phyloP scores from a whole-genome alignment of 805 yeast species.

The Candida easanensis region DNA sequence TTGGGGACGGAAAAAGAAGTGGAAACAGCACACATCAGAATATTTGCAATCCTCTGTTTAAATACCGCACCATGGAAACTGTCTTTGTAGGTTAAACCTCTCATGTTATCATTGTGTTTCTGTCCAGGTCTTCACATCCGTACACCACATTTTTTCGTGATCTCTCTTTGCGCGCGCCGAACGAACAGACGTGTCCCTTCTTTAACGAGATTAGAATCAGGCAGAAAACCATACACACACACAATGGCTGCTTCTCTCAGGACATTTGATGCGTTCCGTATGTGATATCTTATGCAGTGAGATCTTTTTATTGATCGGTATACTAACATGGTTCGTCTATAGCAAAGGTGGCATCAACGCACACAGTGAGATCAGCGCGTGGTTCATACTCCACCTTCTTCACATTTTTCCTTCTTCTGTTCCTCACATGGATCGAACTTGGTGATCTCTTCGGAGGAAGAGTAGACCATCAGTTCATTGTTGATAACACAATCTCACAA shows the following conservation, averaged over 20 bases:
- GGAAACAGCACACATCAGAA: background rate
- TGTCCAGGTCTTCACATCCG: background rate
- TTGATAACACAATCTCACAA: constrained; percentile 58
- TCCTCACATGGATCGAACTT: constrained; percentile 78
- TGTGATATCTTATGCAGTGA: background rate
- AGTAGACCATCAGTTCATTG: constrained; percentile 72
- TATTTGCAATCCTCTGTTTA: background rate
- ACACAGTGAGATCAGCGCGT: constrained; percentile 67
- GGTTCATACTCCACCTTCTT: constrained; percentile 75
- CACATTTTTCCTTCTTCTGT: constrained; percentile 57
- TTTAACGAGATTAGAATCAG: background rate
- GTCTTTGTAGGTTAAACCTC: background rate
- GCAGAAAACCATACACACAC: background rate
- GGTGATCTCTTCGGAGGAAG: constrained; percentile 85
- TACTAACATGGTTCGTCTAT: constrained; percentile 4
- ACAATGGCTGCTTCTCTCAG: constrained; percentile 31
- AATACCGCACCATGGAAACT: too few relatives aligned
- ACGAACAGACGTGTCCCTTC: constrained; percentile 5
- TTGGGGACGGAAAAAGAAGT: background rate
- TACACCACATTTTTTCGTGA: too few relatives aligned
- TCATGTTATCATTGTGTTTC: background rate
- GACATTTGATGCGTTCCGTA: constrained; percentile 72
- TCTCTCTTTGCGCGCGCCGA: background rate
- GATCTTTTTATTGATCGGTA: background rate
- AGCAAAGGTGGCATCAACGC: constrained; percentile 70